Percentiles rank a stretch among this genome's conserved stretches.
Evolutionary conservation across 176 grass and related monocot genomes (phyloP).

Genomic region (Eleusine coracana): DNA sequence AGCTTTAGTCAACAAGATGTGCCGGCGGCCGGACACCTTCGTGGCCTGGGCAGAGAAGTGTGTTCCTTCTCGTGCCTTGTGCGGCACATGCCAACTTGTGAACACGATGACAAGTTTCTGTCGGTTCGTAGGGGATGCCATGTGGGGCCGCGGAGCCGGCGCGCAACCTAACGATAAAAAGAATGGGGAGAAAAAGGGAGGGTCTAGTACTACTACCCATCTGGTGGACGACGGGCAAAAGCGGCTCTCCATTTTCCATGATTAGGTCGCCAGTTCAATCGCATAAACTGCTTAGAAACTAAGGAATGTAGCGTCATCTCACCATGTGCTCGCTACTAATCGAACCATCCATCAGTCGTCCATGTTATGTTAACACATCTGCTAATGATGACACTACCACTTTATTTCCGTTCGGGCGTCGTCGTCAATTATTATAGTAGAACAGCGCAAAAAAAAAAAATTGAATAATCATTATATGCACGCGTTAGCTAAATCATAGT

Average conservation of each 20-base stretch:
- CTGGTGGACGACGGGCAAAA: conserved; percentile 40
- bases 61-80: conserved; percentile 29
- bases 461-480: background rate
- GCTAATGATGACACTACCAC: background rate
- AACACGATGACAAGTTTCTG: conserved; percentile 38
- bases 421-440: background rate
- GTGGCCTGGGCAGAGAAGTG: background rate
- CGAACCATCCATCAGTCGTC: conserved; percentile 9
- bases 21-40: conserved; percentile 7
- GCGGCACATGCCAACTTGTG: conserved; percentile 50
- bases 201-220: background rate
- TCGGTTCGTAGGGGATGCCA: conserved; percentile 49
- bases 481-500: conserved; percentile 11
- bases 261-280: conserved; percentile 62
- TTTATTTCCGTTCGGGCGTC: conserved; percentile 3
- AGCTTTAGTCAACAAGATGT: conserved; percentile 36
- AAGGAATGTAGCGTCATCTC: conserved; percentile 46
- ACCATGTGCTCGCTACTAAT: conserved; percentile 38
- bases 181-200: background rate
- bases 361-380: background rate
- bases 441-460: fast-evolving
- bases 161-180: conserved; percentile 44
- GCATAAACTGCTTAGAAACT: conserved; percentile 42
- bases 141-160: conserved; percentile 37
- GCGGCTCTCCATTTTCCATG: conserved; percentile 41